Base-by-base conservation (phyloP, 345 rosid genomes). In the Eucalyptus rudis region DNA sequence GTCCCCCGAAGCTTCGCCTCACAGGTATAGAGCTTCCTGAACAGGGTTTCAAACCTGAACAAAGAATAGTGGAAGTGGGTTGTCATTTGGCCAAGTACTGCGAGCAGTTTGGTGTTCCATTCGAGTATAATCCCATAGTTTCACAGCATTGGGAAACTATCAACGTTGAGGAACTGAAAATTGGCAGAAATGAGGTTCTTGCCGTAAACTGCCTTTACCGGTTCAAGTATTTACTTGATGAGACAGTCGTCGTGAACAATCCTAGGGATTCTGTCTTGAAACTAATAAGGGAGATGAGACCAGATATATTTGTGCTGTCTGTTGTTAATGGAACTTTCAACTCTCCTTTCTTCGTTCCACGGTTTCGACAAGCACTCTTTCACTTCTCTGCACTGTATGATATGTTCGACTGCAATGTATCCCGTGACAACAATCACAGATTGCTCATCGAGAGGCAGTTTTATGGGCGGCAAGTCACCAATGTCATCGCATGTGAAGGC, bases 1-100 rank as follows among this genome's bases (percentile, higher is more conserved):
- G 96, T 13, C 93, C 94, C 36, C 95, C 94, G 4, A 94, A 94
- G 54, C 91, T 95, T 83, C 93, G 94, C 47, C 88, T 95, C 54
- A 95, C 95, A 0, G 95, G 95, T 47, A 92, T 94, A 79, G 96
- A 94, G 83, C 84, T 92, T 33, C 95, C 96, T 51, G 93, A 89
- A 51, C 91, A 44, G 2, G 95, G 95, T 79, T 92, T 92, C 89
- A 88, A 94, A 88, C 94, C 94, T 40, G 88, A 88, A 52, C 92
- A 91, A 85, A 89, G 88, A 86, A 89, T 92, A 52, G 88, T 56
- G 89, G 93, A 92, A 89, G 92, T 94, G 6, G 95, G 95, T 62
- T 80, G 68, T 31, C 91, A 93, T 49, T 89, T 95, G 89, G 95
- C 92, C 20, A 92, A 86, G 89, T 95, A 93, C 91, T 91, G 94